Conservation (phyloP, 2,329 filamentous ascomycete species). For the Rhynchosporium agropyri region DNA sequence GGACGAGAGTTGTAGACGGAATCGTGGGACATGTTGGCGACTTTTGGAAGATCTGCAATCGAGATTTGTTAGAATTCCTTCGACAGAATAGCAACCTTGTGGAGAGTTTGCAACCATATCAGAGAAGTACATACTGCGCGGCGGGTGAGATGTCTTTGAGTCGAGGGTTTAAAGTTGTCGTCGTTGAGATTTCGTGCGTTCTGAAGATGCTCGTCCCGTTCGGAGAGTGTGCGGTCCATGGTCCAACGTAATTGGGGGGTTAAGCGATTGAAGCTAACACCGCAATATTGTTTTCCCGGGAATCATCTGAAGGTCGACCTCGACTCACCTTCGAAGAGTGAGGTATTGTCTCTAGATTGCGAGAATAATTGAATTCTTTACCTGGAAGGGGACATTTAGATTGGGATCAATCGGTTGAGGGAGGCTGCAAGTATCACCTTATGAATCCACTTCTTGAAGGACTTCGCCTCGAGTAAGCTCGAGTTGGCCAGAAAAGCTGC, state of each 20-base stretch:
- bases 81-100: neutral
- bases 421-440: too few relatives aligned
- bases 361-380: too few relatives aligned
- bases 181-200: conserved; percentile 4
- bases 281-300: neutral
- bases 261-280: neutral
- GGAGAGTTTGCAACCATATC: neutral
- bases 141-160: conserved; percentile 13
- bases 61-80: conserved; percentile 8
- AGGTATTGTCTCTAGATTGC: too few relatives aligned
- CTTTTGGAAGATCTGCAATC: conserved; percentile 9
- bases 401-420: too few relatives aligned
- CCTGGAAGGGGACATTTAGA: too few relatives aligned
- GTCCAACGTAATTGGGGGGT: neutral
- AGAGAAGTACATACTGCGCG: conserved; percentile 10
- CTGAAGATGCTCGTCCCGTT: conserved; percentile 1
- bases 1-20: conserved; percentile 99
- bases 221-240: neutral
- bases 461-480: too few relatives aligned
- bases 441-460: too few relatives aligned
- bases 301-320: too few relatives aligned
- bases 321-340: too few relatives aligned
- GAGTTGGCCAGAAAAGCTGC: too few relatives aligned
- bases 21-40: conserved; percentile 75
- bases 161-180: conserved; percentile 7